phyloP scores from a whole-genome alignment of 129 eudicot species.

The Saposhnikovia divaricata region DNA sequence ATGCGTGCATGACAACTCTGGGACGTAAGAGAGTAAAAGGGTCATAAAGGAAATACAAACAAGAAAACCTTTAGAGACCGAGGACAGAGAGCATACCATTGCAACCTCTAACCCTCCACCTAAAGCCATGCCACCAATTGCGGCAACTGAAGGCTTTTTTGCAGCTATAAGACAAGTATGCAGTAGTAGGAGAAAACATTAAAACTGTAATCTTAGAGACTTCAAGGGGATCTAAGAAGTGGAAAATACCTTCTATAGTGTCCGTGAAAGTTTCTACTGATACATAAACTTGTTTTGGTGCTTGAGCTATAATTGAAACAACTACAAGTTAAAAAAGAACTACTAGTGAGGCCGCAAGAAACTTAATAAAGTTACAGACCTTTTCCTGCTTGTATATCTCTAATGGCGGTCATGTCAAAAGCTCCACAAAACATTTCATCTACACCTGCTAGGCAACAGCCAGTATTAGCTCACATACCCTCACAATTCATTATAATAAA shows the following conservation, averaged over 20 bases:
- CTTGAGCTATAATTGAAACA: slow-evolving; percentile 28
- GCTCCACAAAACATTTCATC: too few species aligned
- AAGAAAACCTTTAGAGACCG: neutral
- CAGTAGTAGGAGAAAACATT: neutral
- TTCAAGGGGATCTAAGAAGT: neutral
- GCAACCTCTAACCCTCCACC: slow-evolving; percentile 99
- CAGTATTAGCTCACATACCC: too few species aligned
- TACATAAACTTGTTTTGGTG: slow-evolving; percentile 73
- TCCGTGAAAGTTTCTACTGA: slow-evolving; percentile 70
- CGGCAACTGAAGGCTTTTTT: slow-evolving; percentile 87
- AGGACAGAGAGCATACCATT: slow-evolving; percentile 47
- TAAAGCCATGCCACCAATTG: slow-evolving; percentile 87
- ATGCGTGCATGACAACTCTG: slow-evolving; percentile 89
- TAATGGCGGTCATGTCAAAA: too few species aligned
- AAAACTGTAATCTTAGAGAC: neutral
- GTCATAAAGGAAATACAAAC: neutral
- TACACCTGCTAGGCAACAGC: too few species aligned
- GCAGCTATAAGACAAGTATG: slow-evolving; percentile 42
- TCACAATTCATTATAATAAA: too few species aligned
- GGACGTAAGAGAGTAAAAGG: slow-evolving; percentile 7
- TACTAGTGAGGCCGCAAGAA: too few species aligned
- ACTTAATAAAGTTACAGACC: too few species aligned
- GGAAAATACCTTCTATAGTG: slow-evolving; percentile 53
- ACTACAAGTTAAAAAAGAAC: slow-evolving; percentile 1
- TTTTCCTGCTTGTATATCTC: too few species aligned